Percentiles rank a stretch among this genome's conserved stretches.
phyloP scores from a whole-genome alignment of 2,329 filamentous ascomycete species.

The Aulographum hederae region DNA sequence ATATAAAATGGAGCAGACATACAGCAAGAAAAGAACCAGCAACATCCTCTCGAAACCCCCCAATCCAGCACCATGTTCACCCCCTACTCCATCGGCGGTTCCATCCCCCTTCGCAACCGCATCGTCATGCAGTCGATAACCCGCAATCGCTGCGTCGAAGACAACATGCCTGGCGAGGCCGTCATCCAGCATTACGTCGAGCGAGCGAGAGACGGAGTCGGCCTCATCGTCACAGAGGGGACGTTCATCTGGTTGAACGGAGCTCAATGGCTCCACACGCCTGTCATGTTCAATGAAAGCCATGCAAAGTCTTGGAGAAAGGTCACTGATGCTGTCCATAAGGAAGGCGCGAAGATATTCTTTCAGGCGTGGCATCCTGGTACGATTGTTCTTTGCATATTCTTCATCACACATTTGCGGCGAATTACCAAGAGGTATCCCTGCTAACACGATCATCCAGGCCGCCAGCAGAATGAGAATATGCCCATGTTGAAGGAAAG shows the following conservation, averaged over 20 bases:
- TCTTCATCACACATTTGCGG: no score
- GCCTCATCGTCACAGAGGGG: constrained; percentile 10
- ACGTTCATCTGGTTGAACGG: constrained; percentile 9
- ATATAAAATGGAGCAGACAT: no score
- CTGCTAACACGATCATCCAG: no score
- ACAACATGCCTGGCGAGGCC: constrained; percentile 8
- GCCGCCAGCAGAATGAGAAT: no score
- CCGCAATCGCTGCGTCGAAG: constrained; percentile 10
- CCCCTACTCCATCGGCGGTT: neutral
- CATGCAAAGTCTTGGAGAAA: constrained; percentile 9
- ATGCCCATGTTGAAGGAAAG: no score
- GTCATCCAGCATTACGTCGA: constrained; percentile 8
- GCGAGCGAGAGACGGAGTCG: constrained; percentile 8
- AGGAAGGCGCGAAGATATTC: constrained; percentile 8
- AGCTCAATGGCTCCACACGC: constrained; percentile 9
- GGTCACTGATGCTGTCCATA: constrained; percentile 10
- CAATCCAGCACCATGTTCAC: neutral
- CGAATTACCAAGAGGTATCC: no score
- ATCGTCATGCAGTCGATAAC: constrained; percentile 12
- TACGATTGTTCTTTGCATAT: no score
- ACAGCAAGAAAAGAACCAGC: no score
- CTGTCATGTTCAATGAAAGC: constrained; percentile 8
- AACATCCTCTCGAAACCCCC: no score
- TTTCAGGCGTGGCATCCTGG: no score
- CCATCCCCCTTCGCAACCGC: constrained; percentile 6